phyloP scores from a whole-genome alignment of 495 filamentous ascomycete species.

The Neurospora sublineolata region DNA sequence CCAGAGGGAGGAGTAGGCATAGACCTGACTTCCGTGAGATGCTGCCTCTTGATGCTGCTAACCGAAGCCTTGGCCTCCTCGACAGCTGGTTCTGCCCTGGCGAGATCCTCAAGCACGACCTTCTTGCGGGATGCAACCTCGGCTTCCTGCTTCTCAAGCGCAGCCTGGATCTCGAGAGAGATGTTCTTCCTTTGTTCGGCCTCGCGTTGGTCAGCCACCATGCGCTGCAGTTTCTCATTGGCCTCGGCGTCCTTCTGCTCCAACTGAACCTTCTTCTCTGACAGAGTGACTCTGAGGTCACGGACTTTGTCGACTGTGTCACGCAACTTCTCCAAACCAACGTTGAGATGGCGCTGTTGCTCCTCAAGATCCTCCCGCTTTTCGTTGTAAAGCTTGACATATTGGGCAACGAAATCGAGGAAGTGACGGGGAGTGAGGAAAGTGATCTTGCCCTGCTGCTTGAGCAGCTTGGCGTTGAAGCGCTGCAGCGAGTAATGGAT shows the following conservation, averaged over 20 bases:
- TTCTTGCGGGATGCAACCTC: constrained; percentile 76
- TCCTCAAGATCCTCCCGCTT: constrained; percentile 98
- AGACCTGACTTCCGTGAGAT: constrained; percentile 92
- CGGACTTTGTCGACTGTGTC: constrained; percentile 97
- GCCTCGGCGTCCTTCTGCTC: constrained; percentile 90
- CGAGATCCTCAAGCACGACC: constrained; percentile 78
- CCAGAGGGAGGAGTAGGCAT: constrained; percentile 86
- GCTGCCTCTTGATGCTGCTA: constrained; percentile 92
- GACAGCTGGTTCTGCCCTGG: constrained; percentile 86
- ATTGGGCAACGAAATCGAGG: constrained; percentile 95
- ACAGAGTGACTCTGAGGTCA: constrained; percentile 78
- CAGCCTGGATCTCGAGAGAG: constrained; percentile 77
- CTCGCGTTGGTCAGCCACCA: constrained; percentile 93
- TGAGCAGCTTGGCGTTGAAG: constrained; percentile 80
- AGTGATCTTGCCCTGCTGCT: constrained; percentile 81
- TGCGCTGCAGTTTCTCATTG: constrained; percentile 90
- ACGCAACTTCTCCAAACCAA: constrained; percentile 92
- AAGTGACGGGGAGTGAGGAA: constrained; percentile 95
- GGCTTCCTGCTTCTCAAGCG: constrained; percentile 78
- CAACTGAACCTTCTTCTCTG: constrained; percentile 84
- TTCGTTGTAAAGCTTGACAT: constrained; percentile 93
- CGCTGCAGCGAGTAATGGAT: constrained; percentile 87
- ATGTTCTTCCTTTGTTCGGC: constrained; percentile 82
- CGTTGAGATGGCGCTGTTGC: constrained; percentile 94
- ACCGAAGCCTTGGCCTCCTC: constrained; percentile 87